These are phyloP conservation scores for Beauveria caledonica DNA, from an alignment of 2,329 filamentous ascomycete genomes.

Conservation along the genomic window DNA sequence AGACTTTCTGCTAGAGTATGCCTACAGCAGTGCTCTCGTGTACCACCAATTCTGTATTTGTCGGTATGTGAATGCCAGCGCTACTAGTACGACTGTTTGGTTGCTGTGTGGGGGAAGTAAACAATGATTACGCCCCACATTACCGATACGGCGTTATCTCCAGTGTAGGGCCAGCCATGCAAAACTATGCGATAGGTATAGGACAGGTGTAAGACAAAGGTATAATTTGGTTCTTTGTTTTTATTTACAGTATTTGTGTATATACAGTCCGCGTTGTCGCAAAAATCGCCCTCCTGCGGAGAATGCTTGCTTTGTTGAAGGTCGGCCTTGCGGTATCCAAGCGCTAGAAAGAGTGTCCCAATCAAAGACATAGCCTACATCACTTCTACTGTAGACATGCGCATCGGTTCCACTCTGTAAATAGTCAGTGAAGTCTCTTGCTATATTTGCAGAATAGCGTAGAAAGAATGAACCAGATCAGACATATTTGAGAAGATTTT, in stretches of 20 bases:
- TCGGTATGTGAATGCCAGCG: background rate
- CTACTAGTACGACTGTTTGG: conserved; percentile 17
- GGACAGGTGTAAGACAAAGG: too few species aligned
- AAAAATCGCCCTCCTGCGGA: background rate
- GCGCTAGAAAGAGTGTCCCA: background rate
- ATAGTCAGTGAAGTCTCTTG: background rate
- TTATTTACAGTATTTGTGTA: background rate
- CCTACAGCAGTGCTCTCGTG: background rate
- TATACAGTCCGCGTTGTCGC: background rate
- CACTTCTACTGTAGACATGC: background rate
- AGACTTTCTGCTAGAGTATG: background rate
- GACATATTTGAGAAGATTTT: conserved; percentile 56
- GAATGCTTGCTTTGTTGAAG: background rate
- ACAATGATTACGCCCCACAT: conserved; percentile 21
- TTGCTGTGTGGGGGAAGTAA: conserved; percentile 32
- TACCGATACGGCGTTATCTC: conserved; percentile 18
- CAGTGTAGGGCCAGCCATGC: background rate
- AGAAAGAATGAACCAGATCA: conserved; percentile 31
- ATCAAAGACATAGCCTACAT: background rate
- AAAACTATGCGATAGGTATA: background rate
- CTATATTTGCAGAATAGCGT: background rate
- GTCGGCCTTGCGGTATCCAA: background rate
- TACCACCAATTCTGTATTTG: background rate
- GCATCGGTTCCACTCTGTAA: background rate
- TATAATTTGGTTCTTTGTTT: background rate